Evolutionary conservation across 148 eudicot species (phyloP), one percentile per base, ranked within the genome.

Genomic region (Heliamphora exappendiculata): DNA sequence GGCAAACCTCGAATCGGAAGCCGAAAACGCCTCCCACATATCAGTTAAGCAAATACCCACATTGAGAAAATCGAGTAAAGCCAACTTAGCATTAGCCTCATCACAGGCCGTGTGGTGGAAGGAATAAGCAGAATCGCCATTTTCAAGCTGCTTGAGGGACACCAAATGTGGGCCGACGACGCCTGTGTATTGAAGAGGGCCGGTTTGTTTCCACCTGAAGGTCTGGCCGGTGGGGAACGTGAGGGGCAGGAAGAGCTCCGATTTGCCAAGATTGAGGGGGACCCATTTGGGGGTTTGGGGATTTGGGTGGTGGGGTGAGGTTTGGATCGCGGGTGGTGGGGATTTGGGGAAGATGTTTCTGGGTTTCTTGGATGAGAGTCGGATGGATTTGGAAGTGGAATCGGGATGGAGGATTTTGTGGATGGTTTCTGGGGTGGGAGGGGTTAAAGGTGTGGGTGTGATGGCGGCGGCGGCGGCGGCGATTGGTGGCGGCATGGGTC

Each of bases 171-270:
- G 84, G 62, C 88, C 88, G 4, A 94, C 78, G 7, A 89, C 91
- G 10, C 98, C 98, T 2, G 97, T 89, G 85, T 76, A 95, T 70
- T 88, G 93, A 31, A 55, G 44, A 2, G 76, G 84, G 33, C 87
- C 90, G 3, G 97, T 95, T 75, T 90, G 83, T 81, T 82, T 95
- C 96, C 96, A 95, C 74, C 92, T 76, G 87, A 95, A 95, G n/a
- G 97, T 92, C 64, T 95, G 98, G 65, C 97, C 98, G 7, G 98
- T 95, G 47, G 98, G 98, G 80, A 95, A 87, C 2, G 98, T 91
- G 66, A 95, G 85, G 34, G 96, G 88, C 71, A 95, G 66, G 34
- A 73, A 90, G 58, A 94, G 89, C 72, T 95, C 97, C 0, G 93
- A 85, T 80, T 86, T 91, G 62, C 67, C 66, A 31, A 91, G 77